Conservation (phyloP, 2,329 filamentous ascomycete genomes). For the Zasmidium citrigriseum region DNA sequence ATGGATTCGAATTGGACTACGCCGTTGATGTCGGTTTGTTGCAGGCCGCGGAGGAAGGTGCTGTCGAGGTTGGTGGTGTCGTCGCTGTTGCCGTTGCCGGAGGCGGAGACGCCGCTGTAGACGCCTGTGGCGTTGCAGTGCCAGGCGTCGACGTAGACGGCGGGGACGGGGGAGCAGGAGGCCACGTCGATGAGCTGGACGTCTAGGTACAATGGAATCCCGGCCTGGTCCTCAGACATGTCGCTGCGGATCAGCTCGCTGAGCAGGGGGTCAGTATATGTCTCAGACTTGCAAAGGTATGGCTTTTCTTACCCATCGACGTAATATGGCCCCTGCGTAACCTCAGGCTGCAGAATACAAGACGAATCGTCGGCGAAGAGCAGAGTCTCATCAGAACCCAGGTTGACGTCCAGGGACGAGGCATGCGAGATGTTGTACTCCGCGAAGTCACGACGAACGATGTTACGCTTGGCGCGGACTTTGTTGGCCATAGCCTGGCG, state of each 20-base stretch:
- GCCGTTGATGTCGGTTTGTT: constrained; percentile 43
- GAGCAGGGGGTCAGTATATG: too few relatives aligned
- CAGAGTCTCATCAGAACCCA: constrained; percentile 24
- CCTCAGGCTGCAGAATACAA: constrained; percentile 33
- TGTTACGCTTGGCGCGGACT: constrained; percentile 22
- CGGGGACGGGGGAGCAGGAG: constrained; percentile 44
- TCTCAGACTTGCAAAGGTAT: too few relatives aligned
- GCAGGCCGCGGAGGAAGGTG: constrained; percentile 45
- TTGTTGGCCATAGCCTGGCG: constrained; percentile 24
- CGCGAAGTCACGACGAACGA: constrained; percentile 27
- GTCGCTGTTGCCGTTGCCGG: constrained; percentile 37
- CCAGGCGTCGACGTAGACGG: constrained; percentile 50
- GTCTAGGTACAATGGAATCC: constrained; percentile 45
- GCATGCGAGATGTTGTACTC: constrained; percentile 28
- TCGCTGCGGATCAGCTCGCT: constrained; percentile 43
- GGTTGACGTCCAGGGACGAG: constrained; percentile 18
- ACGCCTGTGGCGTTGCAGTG: constrained; percentile 46
- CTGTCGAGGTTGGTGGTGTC: constrained; percentile 36
- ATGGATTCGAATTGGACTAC: constrained; percentile 46
- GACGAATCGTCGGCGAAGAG: constrained; percentile 28
- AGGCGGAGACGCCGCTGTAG: constrained; percentile 40
- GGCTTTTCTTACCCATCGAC: constrained; percentile 34
- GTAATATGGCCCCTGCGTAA: constrained; percentile 30
- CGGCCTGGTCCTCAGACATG: constrained; percentile 44
- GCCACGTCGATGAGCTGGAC: constrained; percentile 47